Conservation (phyloP, 257 asterid species). For the Haberlea rhodopensis region DNA sequence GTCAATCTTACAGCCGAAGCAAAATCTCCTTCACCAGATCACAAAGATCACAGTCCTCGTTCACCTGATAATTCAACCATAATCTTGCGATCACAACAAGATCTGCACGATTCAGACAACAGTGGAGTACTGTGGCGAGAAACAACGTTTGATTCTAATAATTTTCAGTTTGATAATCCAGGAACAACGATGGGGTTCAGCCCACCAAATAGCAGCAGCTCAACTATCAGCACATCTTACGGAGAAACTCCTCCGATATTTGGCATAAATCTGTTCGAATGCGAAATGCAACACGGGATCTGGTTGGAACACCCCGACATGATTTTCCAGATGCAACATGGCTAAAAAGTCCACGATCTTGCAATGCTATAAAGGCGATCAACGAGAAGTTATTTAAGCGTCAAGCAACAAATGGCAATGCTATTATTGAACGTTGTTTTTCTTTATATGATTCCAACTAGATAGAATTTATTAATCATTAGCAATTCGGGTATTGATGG, state of each 20-base stretch:
- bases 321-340: slow-evolving; percentile 11
- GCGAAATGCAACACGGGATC: background rate
- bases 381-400: no score
- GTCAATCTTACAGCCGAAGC: slow-evolving; percentile 20
- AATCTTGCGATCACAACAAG: background rate
- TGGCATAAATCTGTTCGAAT: background rate
- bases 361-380: no score
- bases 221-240: slow-evolving; percentile 7
- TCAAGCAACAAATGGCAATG: background rate
- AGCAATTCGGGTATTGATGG: background rate
- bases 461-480: background rate
- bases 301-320: slow-evolving; percentile 9
- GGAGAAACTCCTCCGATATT: slow-evolving; percentile 19
- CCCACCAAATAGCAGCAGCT: background rate
- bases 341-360: background rate
- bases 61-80: slow-evolving; percentile 5
- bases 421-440: background rate
- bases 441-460: background rate
- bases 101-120: background rate
- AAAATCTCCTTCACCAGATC: slow-evolving; percentile 30
- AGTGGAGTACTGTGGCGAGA: background rate
- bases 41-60: slow-evolving; percentile 3
- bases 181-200: background rate
- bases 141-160: background rate
- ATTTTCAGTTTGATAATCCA: background rate